Conservation (phyloP, 192 early-diverging fungal species). For the Podochytrium sp. region DNA sequence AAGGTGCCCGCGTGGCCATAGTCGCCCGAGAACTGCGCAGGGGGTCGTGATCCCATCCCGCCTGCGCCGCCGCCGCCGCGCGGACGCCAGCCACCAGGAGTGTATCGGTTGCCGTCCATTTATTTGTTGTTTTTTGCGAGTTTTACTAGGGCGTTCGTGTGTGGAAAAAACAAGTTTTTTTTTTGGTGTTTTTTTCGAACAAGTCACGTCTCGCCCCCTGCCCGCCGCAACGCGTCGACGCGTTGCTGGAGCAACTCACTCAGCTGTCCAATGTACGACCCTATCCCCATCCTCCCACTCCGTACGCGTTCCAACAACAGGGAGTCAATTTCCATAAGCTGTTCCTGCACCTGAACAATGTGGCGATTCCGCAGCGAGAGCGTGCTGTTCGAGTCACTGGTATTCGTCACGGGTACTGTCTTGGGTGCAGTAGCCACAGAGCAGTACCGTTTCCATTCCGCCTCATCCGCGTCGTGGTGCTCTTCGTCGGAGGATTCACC, state of each 20-base stretch:
- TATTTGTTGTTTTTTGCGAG: neutral
- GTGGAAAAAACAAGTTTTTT: neutral
- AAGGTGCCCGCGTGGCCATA: conserved; percentile 35
- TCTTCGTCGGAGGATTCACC: neutral
- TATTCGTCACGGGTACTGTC: neutral
- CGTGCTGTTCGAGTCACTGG: too few relatives aligned
- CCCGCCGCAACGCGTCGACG: conserved; percentile 1
- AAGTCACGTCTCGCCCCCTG: neutral
- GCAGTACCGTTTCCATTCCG: conserved; percentile 21
- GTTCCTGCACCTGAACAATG: neutral
- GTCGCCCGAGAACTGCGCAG: neutral
- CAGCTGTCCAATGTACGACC: conserved; percentile 4
- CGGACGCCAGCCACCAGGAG: neutral
- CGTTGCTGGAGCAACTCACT: neutral
- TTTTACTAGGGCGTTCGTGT: too few relatives aligned
- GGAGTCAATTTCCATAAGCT: conserved; percentile 15
- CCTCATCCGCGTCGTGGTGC: conserved; percentile 8
- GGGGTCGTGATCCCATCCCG: neutral
- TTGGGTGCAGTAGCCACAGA: neutral
- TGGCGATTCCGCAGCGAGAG: neutral
- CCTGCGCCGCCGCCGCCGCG: conserved; percentile 2
- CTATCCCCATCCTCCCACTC: conserved; percentile 10
- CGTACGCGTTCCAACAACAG: conserved; percentile 22
- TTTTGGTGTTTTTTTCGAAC: neutral
- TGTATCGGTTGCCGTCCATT: conserved; percentile 3